Conservation (phyloP, 108 stramenopile species). For the Cyclostephanos tholiformis region DNA sequence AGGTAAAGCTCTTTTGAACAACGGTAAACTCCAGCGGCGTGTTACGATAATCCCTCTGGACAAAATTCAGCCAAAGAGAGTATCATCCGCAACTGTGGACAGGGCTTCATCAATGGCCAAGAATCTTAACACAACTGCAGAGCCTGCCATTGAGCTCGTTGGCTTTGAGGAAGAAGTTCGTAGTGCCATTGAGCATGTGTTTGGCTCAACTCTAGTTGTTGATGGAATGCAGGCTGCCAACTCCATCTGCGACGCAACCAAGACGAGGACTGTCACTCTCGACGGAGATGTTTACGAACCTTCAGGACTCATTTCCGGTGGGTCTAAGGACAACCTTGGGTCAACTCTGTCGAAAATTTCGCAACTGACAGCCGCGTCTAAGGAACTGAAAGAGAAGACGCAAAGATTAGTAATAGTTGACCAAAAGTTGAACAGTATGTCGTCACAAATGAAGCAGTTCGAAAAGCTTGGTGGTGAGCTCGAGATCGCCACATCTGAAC, state of each 20-base stretch:
- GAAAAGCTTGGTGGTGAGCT: slow-evolving; percentile 67
- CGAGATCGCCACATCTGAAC: slow-evolving; percentile 78
- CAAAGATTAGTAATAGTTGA: slow-evolving; percentile 53
- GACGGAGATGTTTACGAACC: slow-evolving; percentile 98
- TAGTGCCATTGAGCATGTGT: slow-evolving; percentile 94
- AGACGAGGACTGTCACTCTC: slow-evolving; percentile 91
- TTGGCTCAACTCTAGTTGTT: slow-evolving; percentile 93
- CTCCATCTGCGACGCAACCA: slow-evolving; percentile 90
- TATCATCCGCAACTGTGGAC: slow-evolving; percentile 54
- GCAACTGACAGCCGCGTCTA: slow-evolving; percentile 58
- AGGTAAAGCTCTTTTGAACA: slow-evolving; percentile 93
- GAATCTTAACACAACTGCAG: slow-evolving; percentile 71
- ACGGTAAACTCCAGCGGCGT: slow-evolving; percentile 90
- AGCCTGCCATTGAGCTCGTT: slow-evolving; percentile 93
- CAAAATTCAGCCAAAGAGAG: slow-evolving; percentile 78
- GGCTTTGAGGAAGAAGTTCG: slow-evolving; percentile 95
- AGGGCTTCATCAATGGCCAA: slow-evolving; percentile 73
- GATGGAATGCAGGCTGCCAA: slow-evolving; percentile 90
- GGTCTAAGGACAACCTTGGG: slow-evolving; percentile 79
- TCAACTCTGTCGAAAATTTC: slow-evolving; percentile 79
- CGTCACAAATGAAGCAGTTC: slow-evolving; percentile 51
- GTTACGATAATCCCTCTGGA: slow-evolving; percentile 98
- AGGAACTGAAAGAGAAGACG: slow-evolving; percentile 54
- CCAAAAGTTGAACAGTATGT: slow-evolving; percentile 56
- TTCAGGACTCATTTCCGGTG: slow-evolving; percentile 96